Base-by-base conservation (phyloP, 2,329 filamentous ascomycete species). In the Aspergillus brasiliensis region DNA sequence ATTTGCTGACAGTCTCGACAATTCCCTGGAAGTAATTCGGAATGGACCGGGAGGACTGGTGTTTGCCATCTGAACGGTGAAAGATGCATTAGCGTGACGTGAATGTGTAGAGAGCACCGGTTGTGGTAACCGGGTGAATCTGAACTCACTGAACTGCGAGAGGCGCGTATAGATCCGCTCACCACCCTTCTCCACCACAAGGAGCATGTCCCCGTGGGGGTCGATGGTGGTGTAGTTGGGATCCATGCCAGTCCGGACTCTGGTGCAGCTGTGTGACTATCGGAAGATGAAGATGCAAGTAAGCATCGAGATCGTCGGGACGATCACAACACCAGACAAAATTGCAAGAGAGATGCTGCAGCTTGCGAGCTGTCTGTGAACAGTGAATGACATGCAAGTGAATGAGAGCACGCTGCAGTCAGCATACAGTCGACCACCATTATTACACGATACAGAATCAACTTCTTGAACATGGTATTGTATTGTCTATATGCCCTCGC, bases 131-230 rank as follows among this genome's bases (percentile, higher is more conserved):
- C 10, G 1, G 10, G 10, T 2, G 27, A 11, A 31, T 34, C 11
- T 0, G 10, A 8, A 44, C 38, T 37, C 47, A 61, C 61, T 46
- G 13, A 15, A 21, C 2, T 42, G 38, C 10, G 44, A 5, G 11
- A 53, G 8, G 3, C 13, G 34, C 13, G 57, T 15, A 27, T 56
- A 27, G 8, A 58, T 19, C n/a, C n/a, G 25, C 0, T 31, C 25
- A 13, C 21, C n/a, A 31, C 17, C 8, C 13, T 49, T 11, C 11
- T 49, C 40, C 17, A 61, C 10, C 5, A 56, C 6, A 5, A 58
- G 27, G 8, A 63, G 31, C 11, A 56, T 25, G 37, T 63, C 58
- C 17, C 55, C 55, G 5, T 51, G 25, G 15, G 61, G 46, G 27
- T 61, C 61, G 4, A 63, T 58, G 11, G 56, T 31, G 7, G 42